Evolutionary conservation across 768 basidiomycete species (phyloP), one percentile per base, ranked within the genome.

Genomic region (Serendipita sp.): DNA sequence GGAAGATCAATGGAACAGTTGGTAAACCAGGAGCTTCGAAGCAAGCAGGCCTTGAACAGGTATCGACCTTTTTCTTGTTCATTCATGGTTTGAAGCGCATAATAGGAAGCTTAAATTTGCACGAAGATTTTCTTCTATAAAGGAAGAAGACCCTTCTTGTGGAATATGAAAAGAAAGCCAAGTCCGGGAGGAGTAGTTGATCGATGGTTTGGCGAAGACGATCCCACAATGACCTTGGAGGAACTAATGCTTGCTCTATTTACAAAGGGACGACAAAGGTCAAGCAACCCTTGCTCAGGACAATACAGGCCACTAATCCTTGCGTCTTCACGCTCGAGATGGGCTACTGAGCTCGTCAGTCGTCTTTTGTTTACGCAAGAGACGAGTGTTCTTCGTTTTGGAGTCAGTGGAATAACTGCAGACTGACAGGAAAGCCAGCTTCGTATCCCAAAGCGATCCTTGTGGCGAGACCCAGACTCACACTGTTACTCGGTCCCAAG

Each of bases 221-320:
- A 98, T 67, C 86, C 93, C 1, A 81, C 85, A 10, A 85, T 98
- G 82, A 86, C 89, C n/a, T 78, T 92, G 37, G 96, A 99, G 73
- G 95, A 98, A 68, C 87, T 92, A 67, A 97, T 97, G 86, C 79
- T 97, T 44, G 93, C 95, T 74, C 86, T 96, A 35, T 98, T 97
- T 73, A 97, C 94, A 8, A 81, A 81, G 68, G 94, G 97, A 74
- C 78, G 92, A 66, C 90, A 94, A 72, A 80, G 86, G 18, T 71
- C 83, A 7, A 86, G 68, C n/a, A 89, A 86, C 24, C 24, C 24
- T 24, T 24, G 24, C 24, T 24, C 24, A 24, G 24, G 24, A 24
- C 24, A 24, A 24, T 24, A 24, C 24, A 24, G 24, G 24, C 24
- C 24, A 24, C 24, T 24, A 24, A 24, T 24, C 24, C 24, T 24